phyloP scores from a whole-genome alignment of 2,329 filamentous ascomycete genomes.

The Claviceps maximensis region DNA sequence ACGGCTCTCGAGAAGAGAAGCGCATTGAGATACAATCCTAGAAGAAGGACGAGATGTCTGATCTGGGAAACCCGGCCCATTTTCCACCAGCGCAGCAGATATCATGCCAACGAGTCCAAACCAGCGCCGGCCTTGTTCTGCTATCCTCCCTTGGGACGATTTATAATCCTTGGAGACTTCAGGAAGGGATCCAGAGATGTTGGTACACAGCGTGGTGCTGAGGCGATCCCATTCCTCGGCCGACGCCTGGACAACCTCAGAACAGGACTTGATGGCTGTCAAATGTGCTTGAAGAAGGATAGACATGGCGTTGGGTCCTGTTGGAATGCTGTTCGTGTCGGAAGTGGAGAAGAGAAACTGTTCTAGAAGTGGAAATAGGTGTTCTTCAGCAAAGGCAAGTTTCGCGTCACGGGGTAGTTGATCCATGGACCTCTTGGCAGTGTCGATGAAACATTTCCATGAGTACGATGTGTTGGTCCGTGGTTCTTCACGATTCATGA shows the following conservation, averaged over 20 bases:
- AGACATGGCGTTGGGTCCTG: conserved; percentile 21
- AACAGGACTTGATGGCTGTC: conserved; percentile 27
- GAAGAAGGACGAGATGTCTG: conserved; percentile 17
- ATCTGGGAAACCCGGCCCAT: conserved; percentile 13
- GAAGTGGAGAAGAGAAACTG: conserved; percentile 37
- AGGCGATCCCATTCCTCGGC: conserved; percentile 48
- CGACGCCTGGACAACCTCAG: conserved; percentile 34
- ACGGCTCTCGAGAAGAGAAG: conserved; percentile 32
- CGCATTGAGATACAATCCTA: conserved; percentile 19
- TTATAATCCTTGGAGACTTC: conserved; percentile 69
- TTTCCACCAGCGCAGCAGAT: conserved; percentile 18
- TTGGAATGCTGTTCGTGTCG: conserved; percentile 22
- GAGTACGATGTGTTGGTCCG: conserved; percentile 52
- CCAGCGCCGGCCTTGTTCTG: conserved; percentile 54
- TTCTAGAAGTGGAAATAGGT: conserved; percentile 40
- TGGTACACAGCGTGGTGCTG: conserved; percentile 46
- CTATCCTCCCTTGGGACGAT: conserved; percentile 56
- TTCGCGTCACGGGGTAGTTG: conserved; percentile 32
- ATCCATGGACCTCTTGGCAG: conserved; percentile 40
- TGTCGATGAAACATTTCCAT: conserved; percentile 63
- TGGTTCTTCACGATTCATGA: conserved; percentile 63
- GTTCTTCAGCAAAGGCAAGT: conserved; percentile 31
- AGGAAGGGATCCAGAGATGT: conserved; percentile 62
- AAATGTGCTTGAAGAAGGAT: conserved; percentile 35
- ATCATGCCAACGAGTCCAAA: conserved; percentile 43